Evolutionary conservation across 495 filamentous ascomycete genomes (phyloP), one percentile per base, ranked within the genome.

Genomic region (Penicillium cosmopolitanum): DNA sequence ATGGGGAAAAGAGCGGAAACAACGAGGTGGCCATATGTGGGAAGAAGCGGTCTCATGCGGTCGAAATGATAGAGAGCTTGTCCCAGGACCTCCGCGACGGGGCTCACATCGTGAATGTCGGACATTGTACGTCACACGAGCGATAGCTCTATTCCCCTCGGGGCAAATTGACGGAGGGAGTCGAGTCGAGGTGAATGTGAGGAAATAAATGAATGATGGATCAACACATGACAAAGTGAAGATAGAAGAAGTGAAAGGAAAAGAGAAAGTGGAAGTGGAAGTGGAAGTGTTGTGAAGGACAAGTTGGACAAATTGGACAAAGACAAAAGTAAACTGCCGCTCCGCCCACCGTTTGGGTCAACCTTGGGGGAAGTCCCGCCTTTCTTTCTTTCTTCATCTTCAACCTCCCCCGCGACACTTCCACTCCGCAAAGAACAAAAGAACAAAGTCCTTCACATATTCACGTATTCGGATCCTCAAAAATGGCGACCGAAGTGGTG

Each of bases 401-500:
- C 28, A 23, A 23, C 28, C 5, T n/a, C 28, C 1, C 36, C 36
- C 36, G 12, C 36, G 36, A 40, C 2, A 40, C 43, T 46, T 46
- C 18, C 7, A 10, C 43, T 3, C 23, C 23, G 13, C 16, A 9
- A 46, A 46, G 12, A 46, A 3, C 23, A 10, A 10, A 40, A 40
- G 15, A 40, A 12, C 12, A 40, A n/a, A n/a, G 36, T 12, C 36
- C 36, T 13, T 40, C 42, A 44, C 42, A 16, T 19, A 5, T 44
- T 44, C 0, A 44, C 4, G 2, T 19, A 5, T 44, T 44, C 5
- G 16, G 3, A 8, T 16, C 42, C 16, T 58, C 57, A 61, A 74
- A 52, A 25, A 95, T 94, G 91, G 80, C 91, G 28, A 90, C 86
- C 23, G 85, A 90, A 60, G 82, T 96, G 52, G 78, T 80, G 23